A percentile compares a stretch with the other conserved stretches of the same genome.
Conservation (phyloP, 257 asterid genomes). For the Rubia yunnanensis region DNA sequence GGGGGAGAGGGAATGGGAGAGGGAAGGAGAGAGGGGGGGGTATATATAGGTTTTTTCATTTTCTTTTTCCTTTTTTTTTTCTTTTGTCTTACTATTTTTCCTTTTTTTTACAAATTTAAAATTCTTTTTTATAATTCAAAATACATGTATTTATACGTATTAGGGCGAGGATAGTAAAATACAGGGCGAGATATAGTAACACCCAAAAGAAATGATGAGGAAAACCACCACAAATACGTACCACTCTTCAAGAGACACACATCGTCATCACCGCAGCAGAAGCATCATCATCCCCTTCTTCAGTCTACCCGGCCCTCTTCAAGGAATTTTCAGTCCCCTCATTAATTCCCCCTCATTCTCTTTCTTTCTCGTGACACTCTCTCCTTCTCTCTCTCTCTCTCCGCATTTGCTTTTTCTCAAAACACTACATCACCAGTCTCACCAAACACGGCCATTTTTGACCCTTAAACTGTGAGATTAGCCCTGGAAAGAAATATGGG, state of each 20-base stretch:
- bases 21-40: too few relatives aligned
- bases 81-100: too few relatives aligned
- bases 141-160: too few relatives aligned
- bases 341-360: background rate
- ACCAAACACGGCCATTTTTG: background rate
- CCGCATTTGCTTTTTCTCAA: too few relatives aligned
- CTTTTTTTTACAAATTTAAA: too few relatives aligned
- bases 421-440: too few relatives aligned
- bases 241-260: background rate
- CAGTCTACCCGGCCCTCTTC: constrained; percentile 10
- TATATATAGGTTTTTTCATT: too few relatives aligned
- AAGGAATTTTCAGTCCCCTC: constrained; percentile 10
- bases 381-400: background rate
- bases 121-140: too few relatives aligned
- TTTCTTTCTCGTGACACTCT: background rate
- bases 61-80: too few relatives aligned
- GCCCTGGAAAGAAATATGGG: constrained; percentile 20
- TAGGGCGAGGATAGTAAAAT: too few relatives aligned
- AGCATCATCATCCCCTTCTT: constrained; percentile 4
- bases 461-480: background rate
- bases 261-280: background rate
- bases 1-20: too few relatives aligned
- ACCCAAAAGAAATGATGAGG: background rate
- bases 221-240: background rate
- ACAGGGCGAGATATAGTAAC: too few relatives aligned